Percentiles rank a stretch among this genome's conserved stretches.
These are phyloP conservation scores for Aureobasidium sp. DNA, from an alignment of 2,329 filamentous ascomycete genomes.

Conservation along the genomic window DNA sequence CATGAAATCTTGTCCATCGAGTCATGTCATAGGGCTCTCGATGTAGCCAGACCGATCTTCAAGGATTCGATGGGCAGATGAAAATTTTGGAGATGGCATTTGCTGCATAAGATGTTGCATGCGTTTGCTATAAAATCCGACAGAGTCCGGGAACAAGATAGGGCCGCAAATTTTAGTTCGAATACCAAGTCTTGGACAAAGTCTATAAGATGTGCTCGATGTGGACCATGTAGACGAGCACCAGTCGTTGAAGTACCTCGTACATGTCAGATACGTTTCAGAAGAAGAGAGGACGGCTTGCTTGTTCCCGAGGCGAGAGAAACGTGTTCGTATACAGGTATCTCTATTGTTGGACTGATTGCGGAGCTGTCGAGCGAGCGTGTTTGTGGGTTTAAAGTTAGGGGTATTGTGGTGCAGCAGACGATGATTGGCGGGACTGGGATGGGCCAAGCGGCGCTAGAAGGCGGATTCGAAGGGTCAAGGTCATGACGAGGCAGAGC, in stretches of 20 bases:
- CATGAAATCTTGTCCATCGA: neutral
- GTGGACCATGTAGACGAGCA: neutral
- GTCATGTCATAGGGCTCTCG: neutral
- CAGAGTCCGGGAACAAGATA: neutral
- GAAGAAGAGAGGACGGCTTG: neutral
- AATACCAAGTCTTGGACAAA: conserved; percentile 4
- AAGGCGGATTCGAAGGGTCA: neutral
- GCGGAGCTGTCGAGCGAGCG: neutral
- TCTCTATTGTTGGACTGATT: neutral
- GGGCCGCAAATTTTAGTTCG: neutral
- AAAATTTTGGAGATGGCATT: neutral
- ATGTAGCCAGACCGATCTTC: neutral
- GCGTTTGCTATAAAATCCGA: neutral
- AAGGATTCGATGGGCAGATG: neutral
- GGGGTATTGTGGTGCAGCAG: neutral
- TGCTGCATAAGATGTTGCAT: neutral
- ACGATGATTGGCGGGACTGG: neutral
- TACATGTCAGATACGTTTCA: neutral
- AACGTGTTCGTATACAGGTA: neutral
- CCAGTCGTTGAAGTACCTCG: neutral
- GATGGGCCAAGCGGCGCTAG: neutral
- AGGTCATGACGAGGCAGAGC: neutral
- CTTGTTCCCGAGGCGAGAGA: neutral
- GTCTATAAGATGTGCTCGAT: neutral
- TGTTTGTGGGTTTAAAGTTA: neutral